Evolutionary conservation across 306 rosid species (phyloP).

Genomic region (Malus fusca): DNA sequence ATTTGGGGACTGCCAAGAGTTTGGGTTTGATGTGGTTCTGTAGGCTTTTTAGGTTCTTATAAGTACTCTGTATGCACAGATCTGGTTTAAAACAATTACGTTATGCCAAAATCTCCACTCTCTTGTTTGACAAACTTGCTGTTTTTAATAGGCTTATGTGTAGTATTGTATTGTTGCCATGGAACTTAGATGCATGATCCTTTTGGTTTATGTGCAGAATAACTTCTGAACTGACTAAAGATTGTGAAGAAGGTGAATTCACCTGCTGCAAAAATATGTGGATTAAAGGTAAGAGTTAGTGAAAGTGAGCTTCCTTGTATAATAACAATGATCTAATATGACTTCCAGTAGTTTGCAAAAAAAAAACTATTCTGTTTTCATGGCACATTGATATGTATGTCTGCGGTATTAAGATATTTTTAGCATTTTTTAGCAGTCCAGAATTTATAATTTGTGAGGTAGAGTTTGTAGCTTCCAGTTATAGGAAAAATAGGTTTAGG

Average conservation of each 20-base stretch:
- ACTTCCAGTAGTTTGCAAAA: constrained; percentile 26
- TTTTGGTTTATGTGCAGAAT: constrained; percentile 42
- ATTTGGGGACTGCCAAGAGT: neutral
- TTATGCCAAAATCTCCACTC: neutral
- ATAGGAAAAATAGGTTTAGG: constrained; percentile 17
- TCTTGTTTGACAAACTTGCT: neutral
- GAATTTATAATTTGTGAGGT: neutral
- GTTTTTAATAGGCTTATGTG: neutral
- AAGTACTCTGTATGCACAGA: neutral
- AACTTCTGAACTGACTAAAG: constrained; percentile 55
- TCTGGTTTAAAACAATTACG: neutral
- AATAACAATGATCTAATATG: constrained; percentile 38
- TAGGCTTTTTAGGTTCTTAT: neutral
- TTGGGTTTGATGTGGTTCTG: neutral
- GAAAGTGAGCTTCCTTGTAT: constrained; percentile 42
- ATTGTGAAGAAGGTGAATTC: constrained; percentile 66
- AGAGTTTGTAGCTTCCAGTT: constrained; percentile 16
- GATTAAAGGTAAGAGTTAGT: constrained; percentile 48
- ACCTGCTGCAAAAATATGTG: constrained; percentile 44
- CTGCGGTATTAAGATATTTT: constrained; percentile 15
- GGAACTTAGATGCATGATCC: constrained; percentile 3
- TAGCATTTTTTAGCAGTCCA: neutral
- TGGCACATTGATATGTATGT: constrained; percentile 30
- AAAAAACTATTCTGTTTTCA: constrained; percentile 23
- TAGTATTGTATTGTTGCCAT: neutral